Base-by-base conservation (phyloP, 2,329 filamentous ascomycete genomes). In the Fusarium incarnatum region DNA sequence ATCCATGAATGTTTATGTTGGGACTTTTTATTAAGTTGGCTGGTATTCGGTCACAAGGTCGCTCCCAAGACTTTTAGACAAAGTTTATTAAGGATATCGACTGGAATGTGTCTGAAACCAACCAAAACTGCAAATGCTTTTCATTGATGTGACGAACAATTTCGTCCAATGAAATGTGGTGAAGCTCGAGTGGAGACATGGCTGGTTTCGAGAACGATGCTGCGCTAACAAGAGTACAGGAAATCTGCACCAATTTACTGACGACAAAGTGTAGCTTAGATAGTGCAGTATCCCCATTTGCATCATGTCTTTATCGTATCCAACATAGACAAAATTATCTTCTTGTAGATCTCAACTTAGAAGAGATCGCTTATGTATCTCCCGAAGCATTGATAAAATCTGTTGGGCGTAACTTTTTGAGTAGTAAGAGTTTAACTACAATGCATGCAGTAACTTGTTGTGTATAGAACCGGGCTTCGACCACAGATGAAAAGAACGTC, bases 221-320 rank as follows among this genome's bases (percentile, higher is more conserved):
- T n/a, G 6, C 34, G 11, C 34, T 37, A 37, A 37, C 34, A n/a
- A 4, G 7, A 2, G 6, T 37, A 37, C 34, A n/a, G 10, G 2
- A 3, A 10, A n/a, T 4, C 6, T 10, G 6, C 3, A 37, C 3
- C 4, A 4, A 3, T 7, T n/a, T 0, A 11, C 9, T 10, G 5
- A 7, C 2, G 34, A 37, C 2, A 30, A 5, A 15, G 7, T 3
- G 34, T 37, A n/a, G 10, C 18, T 37, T 1, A n/a, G 34, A 37
- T 37, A 37, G 34, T n/a, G 5, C 10, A 11, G 18, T 37, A 30
- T 15, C 12, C 1, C 12, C 7, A 30, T 7, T 2, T 7, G 28
- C 12, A 30, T 13, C 28, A 30, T 30, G 12, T 15, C 28, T 30
- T 28, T 28, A 28, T 6, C 5, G 28, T 28, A 28, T 30, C 5